These are phyloP conservation scores for Roridomyces roridus DNA, from an alignment of 768 basidiomycete genomes.

Conservation along the genomic window DNA sequence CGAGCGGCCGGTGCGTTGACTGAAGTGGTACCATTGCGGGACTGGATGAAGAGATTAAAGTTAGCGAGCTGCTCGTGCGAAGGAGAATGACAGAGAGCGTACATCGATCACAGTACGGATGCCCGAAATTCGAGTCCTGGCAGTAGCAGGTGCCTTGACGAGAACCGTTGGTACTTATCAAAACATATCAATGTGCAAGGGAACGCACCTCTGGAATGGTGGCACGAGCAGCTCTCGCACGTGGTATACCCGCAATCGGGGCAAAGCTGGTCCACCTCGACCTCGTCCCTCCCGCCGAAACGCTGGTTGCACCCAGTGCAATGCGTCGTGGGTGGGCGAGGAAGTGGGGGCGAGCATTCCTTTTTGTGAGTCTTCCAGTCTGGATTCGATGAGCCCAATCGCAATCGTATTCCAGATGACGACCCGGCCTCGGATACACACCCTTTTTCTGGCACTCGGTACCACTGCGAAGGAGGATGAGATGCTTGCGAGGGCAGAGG, in stretches of 20 bases:
- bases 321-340: slow-evolving; percentile 1
- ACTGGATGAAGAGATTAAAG: too few species aligned
- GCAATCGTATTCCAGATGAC: not conserved
- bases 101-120: slow-evolving; percentile 8
- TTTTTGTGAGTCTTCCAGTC: slow-evolving; percentile 11
- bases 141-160: slow-evolving; percentile 14
- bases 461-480: not conserved
- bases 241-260: slow-evolving; percentile 7
- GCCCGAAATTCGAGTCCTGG: slow-evolving; percentile 14
- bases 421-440: not conserved
- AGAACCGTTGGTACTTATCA: not conserved
- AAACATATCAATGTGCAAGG: not conserved
- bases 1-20: too few species aligned
- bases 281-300: not conserved
- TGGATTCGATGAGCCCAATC: not conserved
- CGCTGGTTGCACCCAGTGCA: slow-evolving; percentile 2
- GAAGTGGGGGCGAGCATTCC: not conserved
- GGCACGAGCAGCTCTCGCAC: not conserved
- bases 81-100: too few species aligned
- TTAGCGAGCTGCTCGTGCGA: too few species aligned
- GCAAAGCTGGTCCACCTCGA: not conserved
- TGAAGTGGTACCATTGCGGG: too few species aligned
- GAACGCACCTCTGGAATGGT: slow-evolving; percentile 6
- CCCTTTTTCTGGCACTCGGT: slow-evolving; percentile 4
- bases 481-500: not conserved